Evolutionary conservation across 495 filamentous ascomycete genomes (phyloP).

Genomic region (Xylaria intraflava): DNA sequence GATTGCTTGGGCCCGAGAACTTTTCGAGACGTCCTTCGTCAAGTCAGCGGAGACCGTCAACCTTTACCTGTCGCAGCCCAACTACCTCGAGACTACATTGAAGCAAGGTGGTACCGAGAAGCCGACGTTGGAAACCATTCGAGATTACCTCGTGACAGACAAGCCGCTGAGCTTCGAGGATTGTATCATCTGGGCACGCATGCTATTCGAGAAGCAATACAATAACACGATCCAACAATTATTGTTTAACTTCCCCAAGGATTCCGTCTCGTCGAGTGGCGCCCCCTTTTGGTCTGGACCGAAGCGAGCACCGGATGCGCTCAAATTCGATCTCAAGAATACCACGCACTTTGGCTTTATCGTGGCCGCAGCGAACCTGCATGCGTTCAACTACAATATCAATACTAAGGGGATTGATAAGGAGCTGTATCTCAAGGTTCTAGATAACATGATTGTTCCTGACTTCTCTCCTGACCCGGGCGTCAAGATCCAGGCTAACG

Average conservation of each 20-base stretch:
- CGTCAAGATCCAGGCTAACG: slow-evolving; percentile 95
- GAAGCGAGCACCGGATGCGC: slow-evolving; percentile 88
- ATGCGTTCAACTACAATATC: slow-evolving; percentile 97
- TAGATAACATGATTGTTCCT: slow-evolving; percentile 91
- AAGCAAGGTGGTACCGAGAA: slow-evolving; percentile 97
- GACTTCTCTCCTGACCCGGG: slow-evolving; percentile 88
- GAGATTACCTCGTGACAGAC: slow-evolving; percentile 85
- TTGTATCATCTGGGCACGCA: slow-evolving; percentile 88
- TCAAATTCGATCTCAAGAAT: slow-evolving; percentile 81
- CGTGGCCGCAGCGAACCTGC: slow-evolving; percentile 81
- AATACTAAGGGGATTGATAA: slow-evolving; percentile 66
- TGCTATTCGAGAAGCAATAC: slow-evolving; percentile 93
- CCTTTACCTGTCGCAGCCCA: slow-evolving; percentile 83
- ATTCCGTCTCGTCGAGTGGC: slow-evolving; percentile 78
- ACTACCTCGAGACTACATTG: slow-evolving; percentile 82
- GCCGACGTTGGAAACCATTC: slow-evolving; percentile 83
- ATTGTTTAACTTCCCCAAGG: slow-evolving; percentile 95
- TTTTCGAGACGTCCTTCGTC: slow-evolving; percentile 91
- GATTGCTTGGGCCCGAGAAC: slow-evolving; percentile 93
- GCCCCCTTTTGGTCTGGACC: slow-evolving; percentile 97
- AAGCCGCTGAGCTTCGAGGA: slow-evolving; percentile 92
- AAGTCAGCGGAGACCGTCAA: slow-evolving; percentile 93
- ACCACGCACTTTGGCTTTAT: slow-evolving; percentile 81
- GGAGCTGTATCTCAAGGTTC: slow-evolving; percentile 63
- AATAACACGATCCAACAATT: slow-evolving; percentile 96